Evolutionary conservation across 2,329 filamentous ascomycete species (phyloP).

Genomic region (Corniculantispora saksenae): DNA sequence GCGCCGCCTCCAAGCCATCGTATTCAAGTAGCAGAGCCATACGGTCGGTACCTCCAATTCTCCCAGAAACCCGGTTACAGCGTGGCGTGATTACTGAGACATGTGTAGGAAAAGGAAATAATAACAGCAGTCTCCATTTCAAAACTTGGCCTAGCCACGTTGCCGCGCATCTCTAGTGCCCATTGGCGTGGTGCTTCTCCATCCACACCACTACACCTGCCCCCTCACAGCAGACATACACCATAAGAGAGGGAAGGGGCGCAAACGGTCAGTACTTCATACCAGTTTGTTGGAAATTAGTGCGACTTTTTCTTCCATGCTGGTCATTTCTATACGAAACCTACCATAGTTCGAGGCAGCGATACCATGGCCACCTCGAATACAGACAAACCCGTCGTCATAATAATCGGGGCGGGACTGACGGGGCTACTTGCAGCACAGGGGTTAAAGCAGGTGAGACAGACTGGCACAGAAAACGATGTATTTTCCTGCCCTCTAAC

Average conservation of each 20-base stretch:
- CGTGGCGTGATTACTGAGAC: background rate
- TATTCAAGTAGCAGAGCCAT: background rate
- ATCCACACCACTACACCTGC: background rate
- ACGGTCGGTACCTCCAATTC: background rate
- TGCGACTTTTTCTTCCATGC: background rate
- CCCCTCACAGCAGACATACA: background rate
- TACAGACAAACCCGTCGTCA: background rate
- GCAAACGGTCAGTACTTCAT: background rate
- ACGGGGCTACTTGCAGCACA: conserved; percentile 40
- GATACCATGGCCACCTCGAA: background rate
- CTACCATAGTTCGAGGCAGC: background rate
- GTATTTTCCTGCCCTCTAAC: background rate
- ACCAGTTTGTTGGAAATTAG: background rate
- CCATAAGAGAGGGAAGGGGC: background rate
- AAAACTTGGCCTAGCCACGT: background rate
- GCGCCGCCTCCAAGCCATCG: background rate
- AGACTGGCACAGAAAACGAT: background rate
- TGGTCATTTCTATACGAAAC: no score
- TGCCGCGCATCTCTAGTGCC: background rate
- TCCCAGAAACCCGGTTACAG: background rate
- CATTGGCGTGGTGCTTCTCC: background rate
- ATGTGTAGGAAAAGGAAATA: background rate
- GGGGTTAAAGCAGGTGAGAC: conserved; percentile 35
- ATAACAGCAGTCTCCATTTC: background rate
- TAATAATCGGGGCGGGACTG: conserved; percentile 37